These are phyloP conservation scores for Paramecium pentaurelia DNA, from an alignment of 73 alveolate species.

Conservation along the genomic window DNA sequence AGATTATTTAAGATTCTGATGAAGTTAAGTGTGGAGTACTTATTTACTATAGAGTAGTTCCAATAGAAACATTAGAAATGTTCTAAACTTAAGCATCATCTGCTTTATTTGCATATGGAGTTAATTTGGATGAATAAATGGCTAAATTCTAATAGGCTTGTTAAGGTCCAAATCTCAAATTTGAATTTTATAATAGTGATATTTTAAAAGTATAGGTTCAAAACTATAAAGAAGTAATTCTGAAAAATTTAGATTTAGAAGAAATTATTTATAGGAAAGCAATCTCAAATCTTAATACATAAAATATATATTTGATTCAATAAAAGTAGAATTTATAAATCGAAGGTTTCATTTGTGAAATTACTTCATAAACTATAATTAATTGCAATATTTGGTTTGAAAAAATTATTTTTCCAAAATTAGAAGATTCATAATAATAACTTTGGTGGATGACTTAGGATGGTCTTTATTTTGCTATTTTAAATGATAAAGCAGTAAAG, in stretches of 20 bases:
- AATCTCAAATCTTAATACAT: neutral
- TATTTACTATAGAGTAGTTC: neutral
- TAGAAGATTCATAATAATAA: neutral
- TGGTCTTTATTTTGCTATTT: neutral
- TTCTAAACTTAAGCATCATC: neutral
- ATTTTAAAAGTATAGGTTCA: neutral
- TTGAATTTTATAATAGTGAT: neutral
- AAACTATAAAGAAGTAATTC: neutral
- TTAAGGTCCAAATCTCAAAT: neutral
- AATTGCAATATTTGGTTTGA: neutral
- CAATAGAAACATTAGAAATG: neutral
- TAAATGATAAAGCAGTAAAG: neutral
- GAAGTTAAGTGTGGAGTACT: neutral
- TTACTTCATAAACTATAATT: neutral
- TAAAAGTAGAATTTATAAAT: neutral
- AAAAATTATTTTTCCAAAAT: neutral
- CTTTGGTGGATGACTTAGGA: neutral
- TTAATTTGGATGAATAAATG: neutral
- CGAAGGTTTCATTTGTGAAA: neutral
- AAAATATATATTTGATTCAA: neutral
- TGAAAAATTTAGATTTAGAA: neutral
- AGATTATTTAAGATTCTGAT: neutral
- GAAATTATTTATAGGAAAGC: neutral
- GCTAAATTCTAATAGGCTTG: neutral
- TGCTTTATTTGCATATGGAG: neutral